phyloP scores from a whole-genome alignment of 805 yeast species.

The Ogataea angusta region DNA sequence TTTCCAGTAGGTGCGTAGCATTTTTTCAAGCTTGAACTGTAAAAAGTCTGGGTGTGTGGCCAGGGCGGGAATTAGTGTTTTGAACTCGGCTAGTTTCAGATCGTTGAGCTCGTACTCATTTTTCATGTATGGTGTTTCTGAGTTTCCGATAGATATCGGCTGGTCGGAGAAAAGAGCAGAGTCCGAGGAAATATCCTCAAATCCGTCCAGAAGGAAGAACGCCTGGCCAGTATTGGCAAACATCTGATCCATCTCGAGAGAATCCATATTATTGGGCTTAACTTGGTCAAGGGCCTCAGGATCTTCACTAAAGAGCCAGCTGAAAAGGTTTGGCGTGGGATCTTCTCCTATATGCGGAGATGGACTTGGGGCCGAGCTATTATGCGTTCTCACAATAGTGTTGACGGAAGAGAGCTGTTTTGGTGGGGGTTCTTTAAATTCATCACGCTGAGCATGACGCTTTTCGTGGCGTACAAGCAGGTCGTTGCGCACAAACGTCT shows the following conservation, averaged over 20 bases:
- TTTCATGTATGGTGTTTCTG: conserved; percentile 2
- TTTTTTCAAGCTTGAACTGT: conserved; percentile 26
- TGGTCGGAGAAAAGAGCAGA: conserved; percentile 7
- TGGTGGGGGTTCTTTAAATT: background rate
- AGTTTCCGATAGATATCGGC: background rate
- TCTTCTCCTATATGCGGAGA: background rate
- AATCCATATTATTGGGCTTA: conserved; percentile 6
- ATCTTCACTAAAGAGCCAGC: conserved; percentile 30
- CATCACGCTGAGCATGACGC: conserved; percentile 35
- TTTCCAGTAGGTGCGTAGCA: conserved; percentile 48
- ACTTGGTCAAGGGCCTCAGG: background rate
- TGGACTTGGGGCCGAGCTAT: conserved; percentile 5
- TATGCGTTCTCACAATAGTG: conserved; percentile 25
- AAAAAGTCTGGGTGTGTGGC: conserved; percentile 30
- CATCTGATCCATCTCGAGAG: conserved; percentile 26
- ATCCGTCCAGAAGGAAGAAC: conserved; percentile 31
- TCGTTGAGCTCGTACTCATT: conserved; percentile 16
- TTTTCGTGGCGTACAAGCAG: conserved; percentile 44
- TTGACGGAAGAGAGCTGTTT: conserved; percentile 20
- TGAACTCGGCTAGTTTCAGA: conserved; percentile 24
- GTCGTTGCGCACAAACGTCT: conserved; percentile 63
- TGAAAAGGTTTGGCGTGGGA: conserved; percentile 21
- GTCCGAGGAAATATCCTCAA: conserved; percentile 25
- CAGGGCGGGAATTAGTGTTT: conserved; percentile 26
- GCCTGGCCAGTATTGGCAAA: conserved; percentile 27